These are phyloP conservation scores for Amoebophrya sp. DNA, from an alignment of 169 alveolate species.

Conservation along the genomic window DNA sequence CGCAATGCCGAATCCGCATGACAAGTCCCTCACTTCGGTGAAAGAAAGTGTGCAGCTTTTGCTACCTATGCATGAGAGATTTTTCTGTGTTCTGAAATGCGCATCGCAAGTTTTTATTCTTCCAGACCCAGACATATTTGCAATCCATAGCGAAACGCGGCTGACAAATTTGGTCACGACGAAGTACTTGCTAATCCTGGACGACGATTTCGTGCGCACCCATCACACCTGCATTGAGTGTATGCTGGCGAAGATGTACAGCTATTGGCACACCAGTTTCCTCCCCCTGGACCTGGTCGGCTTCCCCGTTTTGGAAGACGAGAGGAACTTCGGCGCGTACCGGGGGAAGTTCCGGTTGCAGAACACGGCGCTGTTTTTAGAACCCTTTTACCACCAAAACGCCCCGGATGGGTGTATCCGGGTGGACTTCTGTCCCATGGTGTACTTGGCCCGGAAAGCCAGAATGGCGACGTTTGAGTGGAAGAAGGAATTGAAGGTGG, in stretches of 20 bases:
- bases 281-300: slow-evolving; percentile 35
- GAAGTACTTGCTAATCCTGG: slow-evolving; percentile 20
- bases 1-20: too few relatives aligned
- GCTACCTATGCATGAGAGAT: too few relatives aligned
- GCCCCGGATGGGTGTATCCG: slow-evolving; percentile 34
- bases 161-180: not conserved
- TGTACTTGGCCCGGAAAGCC: slow-evolving; percentile 26
- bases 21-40: too few relatives aligned
- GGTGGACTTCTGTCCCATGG: slow-evolving; percentile 38
- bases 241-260: slow-evolving; percentile 27
- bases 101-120: too few relatives aligned
- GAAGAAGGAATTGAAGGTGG: not conserved
- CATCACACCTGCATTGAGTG: slow-evolving; percentile 35
- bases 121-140: too few relatives aligned
- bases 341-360: slow-evolving; percentile 19
- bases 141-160: too few relatives aligned
- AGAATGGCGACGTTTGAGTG: not conserved
- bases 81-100: too few relatives aligned
- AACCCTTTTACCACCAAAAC: not conserved
- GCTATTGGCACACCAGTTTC: not conserved
- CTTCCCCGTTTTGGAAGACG: slow-evolving; percentile 38
- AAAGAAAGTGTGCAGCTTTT: too few relatives aligned
- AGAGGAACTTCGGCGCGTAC: slow-evolving; percentile 34
- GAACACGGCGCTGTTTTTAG: not conserved
- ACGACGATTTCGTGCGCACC: slow-evolving; percentile 38